Conservation (phyloP, 108 stramenopile genomes). For the Skeletonema tropicum region DNA sequence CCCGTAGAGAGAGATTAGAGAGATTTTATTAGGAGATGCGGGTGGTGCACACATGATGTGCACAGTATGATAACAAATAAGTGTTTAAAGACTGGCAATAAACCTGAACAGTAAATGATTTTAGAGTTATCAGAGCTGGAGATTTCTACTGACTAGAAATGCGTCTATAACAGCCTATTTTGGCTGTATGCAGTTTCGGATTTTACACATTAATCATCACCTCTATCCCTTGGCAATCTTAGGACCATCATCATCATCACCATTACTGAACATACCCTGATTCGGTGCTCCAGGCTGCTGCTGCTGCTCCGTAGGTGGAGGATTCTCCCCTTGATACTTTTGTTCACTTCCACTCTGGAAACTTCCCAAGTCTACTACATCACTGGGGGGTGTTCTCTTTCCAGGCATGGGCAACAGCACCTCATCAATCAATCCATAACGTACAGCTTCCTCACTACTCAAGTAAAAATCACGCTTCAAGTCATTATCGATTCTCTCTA, state of each 20-base stretch:
- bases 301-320: neutral
- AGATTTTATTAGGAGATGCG: neutral
- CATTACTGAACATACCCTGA: constrained; percentile 60
- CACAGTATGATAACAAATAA: neutral
- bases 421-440: constrained; percentile 87
- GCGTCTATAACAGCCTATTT: too few species aligned
- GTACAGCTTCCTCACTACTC: constrained; percentile 86
- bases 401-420: constrained; percentile 69
- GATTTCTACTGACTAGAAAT: neutral
- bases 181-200: too few species aligned
- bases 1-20: neutral
- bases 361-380: constrained; percentile 70
- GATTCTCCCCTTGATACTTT: constrained; percentile 64
- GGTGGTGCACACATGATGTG: neutral
- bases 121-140: neutral
- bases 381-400: constrained; percentile 61
- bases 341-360: constrained; percentile 83
- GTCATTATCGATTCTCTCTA: constrained; percentile 79
- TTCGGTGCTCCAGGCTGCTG: constrained; percentile 14
- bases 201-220: too few species aligned
- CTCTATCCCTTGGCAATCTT: too few species aligned
- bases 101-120: neutral
- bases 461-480: constrained; percentile 95
- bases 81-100: neutral
- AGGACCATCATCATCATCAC: constrained; percentile 68